phyloP scores from a whole-genome alignment of 2,329 filamentous ascomycete species.

The Fusarium sp. region DNA sequence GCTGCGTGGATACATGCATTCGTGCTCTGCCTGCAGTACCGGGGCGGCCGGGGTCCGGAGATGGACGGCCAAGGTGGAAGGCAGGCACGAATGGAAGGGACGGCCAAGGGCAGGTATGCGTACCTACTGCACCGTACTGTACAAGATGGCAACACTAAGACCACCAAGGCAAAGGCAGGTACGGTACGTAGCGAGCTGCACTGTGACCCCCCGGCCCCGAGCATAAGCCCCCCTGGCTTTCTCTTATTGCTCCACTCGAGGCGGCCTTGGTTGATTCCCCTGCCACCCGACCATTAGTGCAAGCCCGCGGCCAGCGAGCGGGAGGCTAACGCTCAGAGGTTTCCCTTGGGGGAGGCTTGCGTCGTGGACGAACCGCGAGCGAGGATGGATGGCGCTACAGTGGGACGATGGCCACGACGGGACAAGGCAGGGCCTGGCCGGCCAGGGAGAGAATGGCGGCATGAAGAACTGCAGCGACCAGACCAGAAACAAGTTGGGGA shows the following conservation, averaged over 20 bases:
- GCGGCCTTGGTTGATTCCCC: conserved; percentile 17
- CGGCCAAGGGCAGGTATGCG: conserved; percentile 19
- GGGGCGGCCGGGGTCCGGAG: conserved; percentile 23
- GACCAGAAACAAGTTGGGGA: conserved; percentile 28
- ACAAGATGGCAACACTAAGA: conserved; percentile 17
- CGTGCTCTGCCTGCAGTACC: conserved; percentile 33
- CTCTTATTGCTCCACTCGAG: conserved; percentile 6
- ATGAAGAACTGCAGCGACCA: conserved; percentile 27
- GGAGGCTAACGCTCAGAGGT: conserved; percentile 15
- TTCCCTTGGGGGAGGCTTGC: conserved; percentile 22
- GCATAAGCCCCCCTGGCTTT: background rate
- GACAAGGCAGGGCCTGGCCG: background rate
- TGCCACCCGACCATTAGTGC: conserved; percentile 3
- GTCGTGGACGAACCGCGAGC: conserved; percentile 26
- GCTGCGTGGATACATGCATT: conserved; percentile 15
- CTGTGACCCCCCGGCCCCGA: conserved; percentile 27
- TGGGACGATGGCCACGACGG: conserved; percentile 40
- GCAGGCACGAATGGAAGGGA: conserved; percentile 19
- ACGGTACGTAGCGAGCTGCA: conserved; percentile 23
- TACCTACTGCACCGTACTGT: background rate
- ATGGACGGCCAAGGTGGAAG: background rate
- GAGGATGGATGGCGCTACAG: conserved; percentile 41
- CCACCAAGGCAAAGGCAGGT: conserved; percentile 20
- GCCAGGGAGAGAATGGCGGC: conserved; percentile 29
- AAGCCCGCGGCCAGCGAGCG: conserved; percentile 5